phyloP scores from a whole-genome alignment of 768 basidiomycete species.

The Termitomyces sp. region DNA sequence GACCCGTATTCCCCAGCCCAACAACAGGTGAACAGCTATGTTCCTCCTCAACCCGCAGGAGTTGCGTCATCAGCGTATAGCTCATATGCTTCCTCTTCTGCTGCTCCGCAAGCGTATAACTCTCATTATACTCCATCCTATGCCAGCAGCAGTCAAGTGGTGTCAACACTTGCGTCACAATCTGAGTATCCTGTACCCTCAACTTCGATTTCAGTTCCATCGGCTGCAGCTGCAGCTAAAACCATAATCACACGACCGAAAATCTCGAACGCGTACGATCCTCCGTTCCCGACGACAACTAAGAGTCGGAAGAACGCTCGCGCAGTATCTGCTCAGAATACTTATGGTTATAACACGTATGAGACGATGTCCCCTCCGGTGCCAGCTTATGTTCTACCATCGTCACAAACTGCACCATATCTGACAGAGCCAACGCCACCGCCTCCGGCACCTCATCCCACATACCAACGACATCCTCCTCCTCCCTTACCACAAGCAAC shows the following conservation, averaged over 20 bases:
- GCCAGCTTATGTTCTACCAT: slow-evolving; percentile 3
- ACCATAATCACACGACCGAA: slow-evolving; percentile 56
- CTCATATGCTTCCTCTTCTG: slow-evolving; percentile 16
- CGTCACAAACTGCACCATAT: slow-evolving; percentile 10
- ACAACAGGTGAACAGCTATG: slow-evolving; percentile 4
- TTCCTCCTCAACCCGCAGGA: slow-evolving; percentile 2
- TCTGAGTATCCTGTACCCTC: slow-evolving; percentile 1
- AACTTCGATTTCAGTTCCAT: slow-evolving; percentile 6
- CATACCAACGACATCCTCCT: slow-evolving; percentile 4
- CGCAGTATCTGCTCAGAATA: slow-evolving; percentile 11
- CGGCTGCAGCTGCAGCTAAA: slow-evolving; percentile 34
- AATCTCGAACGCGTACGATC: slow-evolving; percentile 70
- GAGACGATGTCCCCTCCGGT: slow-evolving; percentile 16
- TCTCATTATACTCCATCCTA: slow-evolving; percentile 17
- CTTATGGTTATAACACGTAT: slow-evolving; percentile 21
- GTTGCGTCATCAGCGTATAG: slow-evolving; percentile 4
- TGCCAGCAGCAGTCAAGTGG: slow-evolving; percentile 5
- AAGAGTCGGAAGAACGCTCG: slow-evolving; percentile 26
- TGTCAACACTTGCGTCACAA: slow-evolving; percentile 6
- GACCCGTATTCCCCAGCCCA: slow-evolving; percentile 21
- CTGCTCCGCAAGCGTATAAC: slow-evolving; percentile 11
- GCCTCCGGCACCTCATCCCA: not conserved
- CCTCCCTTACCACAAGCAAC: slow-evolving; percentile 6
- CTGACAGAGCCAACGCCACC: slow-evolving; percentile 8
- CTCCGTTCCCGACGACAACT: slow-evolving; percentile 57